phyloP scores from a whole-genome alignment of 306 rosid genomes.

The Rosa lucieae region DNA sequence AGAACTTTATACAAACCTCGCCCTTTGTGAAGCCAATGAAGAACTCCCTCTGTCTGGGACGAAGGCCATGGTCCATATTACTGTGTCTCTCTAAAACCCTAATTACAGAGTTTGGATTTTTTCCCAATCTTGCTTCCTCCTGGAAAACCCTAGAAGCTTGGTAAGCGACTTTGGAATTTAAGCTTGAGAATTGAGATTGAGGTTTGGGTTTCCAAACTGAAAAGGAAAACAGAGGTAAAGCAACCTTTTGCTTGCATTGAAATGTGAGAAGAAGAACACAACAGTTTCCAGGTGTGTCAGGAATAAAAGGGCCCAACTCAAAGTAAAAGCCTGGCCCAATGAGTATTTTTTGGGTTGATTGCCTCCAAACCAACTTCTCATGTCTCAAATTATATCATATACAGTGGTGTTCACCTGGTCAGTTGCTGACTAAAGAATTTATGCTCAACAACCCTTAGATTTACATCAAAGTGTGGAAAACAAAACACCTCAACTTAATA shows the following conservation, averaged over 20 bases:
- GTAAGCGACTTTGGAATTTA: neutral
- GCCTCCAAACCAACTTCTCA: neutral
- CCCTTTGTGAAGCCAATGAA: constrained; percentile 75
- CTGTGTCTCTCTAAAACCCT: constrained; percentile 13
- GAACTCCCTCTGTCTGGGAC: constrained; percentile 61
- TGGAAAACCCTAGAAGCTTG: constrained; percentile 10
- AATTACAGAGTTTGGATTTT: neutral
- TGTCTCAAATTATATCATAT: too few species aligned
- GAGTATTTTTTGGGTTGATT: neutral
- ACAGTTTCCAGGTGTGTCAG: neutral
- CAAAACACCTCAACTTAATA: too few species aligned
- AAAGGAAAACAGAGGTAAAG: neutral
- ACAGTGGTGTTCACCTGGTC: too few species aligned
- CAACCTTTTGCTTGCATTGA: neutral
- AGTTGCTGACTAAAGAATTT: too few species aligned
- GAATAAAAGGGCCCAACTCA: neutral
- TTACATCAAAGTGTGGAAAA: too few species aligned
- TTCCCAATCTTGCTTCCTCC: neutral
- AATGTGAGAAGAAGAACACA: neutral
- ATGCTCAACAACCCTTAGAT: too few species aligned
- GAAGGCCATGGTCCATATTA: constrained; percentile 74
- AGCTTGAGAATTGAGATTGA: neutral
- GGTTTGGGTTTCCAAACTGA: neutral
- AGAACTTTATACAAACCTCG: constrained; percentile 48
- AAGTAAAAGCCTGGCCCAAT: neutral